Percentiles rank a stretch among this genome's conserved stretches.
phyloP scores from a whole-genome alignment of 2,329 filamentous ascomycete species.

The Colletotrichum filicis region DNA sequence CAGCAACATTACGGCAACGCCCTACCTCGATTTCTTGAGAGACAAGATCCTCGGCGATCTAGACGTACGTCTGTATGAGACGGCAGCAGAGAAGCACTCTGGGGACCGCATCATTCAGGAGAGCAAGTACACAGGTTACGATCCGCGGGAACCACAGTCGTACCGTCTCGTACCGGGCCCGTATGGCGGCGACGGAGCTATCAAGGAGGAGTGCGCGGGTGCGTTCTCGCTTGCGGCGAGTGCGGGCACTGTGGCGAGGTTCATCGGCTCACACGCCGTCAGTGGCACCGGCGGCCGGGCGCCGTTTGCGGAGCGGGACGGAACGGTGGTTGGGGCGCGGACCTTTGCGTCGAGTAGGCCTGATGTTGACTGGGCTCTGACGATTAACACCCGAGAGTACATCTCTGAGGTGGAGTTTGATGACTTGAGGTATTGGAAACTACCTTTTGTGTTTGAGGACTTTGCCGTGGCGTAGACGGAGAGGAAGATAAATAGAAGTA shows the following conservation, averaged over 20 bases:
- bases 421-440: background rate
- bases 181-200: slow-evolving; percentile 34
- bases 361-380: slow-evolving; percentile 27
- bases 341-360: background rate
- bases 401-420: background rate
- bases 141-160: slow-evolving; percentile 17
- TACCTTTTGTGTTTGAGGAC: background rate
- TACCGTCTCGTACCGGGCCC: background rate
- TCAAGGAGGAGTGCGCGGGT: slow-evolving; percentile 33
- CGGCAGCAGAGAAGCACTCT: slow-evolving; percentile 17
- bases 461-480: background rate
- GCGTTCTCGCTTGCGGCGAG: slow-evolving; percentile 29
- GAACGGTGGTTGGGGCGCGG: slow-evolving; percentile 8
- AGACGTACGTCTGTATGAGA: slow-evolving; percentile 33
- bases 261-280: slow-evolving; percentile 33
- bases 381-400: slow-evolving; percentile 23
- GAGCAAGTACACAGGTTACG: slow-evolving; percentile 23
- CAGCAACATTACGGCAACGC: slow-evolving; percentile 22
- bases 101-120: slow-evolving; percentile 32
- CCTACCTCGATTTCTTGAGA: slow-evolving; percentile 26
- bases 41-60: slow-evolving; percentile 23
- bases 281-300: slow-evolving; percentile 12
- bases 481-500: background rate
- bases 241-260: slow-evolving; percentile 22
- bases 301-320: background rate